phyloP scores from a whole-genome alignment of 2,329 filamentous ascomycete genomes.

The Neofusicoccum sp. region DNA sequence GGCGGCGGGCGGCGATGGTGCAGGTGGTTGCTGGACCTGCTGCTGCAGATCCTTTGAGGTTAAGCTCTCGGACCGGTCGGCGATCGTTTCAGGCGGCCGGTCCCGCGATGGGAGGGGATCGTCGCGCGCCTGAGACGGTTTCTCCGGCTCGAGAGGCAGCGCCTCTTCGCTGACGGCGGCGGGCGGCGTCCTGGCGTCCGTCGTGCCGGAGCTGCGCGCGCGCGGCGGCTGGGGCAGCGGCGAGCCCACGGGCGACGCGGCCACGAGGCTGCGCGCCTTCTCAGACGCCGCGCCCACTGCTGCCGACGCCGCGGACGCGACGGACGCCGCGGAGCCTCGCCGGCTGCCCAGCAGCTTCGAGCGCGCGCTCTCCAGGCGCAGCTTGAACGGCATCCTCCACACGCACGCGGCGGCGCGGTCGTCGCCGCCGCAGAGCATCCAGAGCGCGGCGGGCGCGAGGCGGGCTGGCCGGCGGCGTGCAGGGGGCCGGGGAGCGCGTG shows the following conservation, averaged over 20 bases:
- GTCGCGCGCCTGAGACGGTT: slow-evolving; percentile 5
- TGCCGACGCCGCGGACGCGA: neutral
- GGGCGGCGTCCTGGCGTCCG: neutral
- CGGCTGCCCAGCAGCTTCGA: slow-evolving; percentile 19
- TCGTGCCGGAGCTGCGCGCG: slow-evolving; percentile 7
- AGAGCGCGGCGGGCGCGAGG: neutral
- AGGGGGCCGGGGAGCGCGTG: neutral
- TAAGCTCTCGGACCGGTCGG: slow-evolving; percentile 26
- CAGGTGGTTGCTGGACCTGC: slow-evolving; percentile 20
- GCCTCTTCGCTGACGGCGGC: slow-evolving; percentile 9
- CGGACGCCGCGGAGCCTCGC: neutral
- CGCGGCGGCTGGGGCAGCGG: slow-evolving; percentile 3
- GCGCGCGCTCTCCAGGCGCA: slow-evolving; percentile 14
- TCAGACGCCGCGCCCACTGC: neutral
- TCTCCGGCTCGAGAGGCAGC: slow-evolving; percentile 7
- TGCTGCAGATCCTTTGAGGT: slow-evolving; percentile 29
- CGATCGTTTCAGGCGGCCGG: slow-evolving; percentile 21
- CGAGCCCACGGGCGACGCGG: slow-evolving; percentile 2
- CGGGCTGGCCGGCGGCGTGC: slow-evolving; percentile 6
- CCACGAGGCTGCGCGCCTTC: slow-evolving; percentile 10
- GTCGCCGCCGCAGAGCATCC: slow-evolving; percentile 13
- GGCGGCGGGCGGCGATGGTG: slow-evolving; percentile 29
- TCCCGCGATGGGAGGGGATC: slow-evolving; percentile 18
- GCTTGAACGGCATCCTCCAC: slow-evolving; percentile 15
- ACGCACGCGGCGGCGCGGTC: neutral